Conservation (phyloP, 2,329 filamentous ascomycete species). For the Colletotrichum caudatum region DNA sequence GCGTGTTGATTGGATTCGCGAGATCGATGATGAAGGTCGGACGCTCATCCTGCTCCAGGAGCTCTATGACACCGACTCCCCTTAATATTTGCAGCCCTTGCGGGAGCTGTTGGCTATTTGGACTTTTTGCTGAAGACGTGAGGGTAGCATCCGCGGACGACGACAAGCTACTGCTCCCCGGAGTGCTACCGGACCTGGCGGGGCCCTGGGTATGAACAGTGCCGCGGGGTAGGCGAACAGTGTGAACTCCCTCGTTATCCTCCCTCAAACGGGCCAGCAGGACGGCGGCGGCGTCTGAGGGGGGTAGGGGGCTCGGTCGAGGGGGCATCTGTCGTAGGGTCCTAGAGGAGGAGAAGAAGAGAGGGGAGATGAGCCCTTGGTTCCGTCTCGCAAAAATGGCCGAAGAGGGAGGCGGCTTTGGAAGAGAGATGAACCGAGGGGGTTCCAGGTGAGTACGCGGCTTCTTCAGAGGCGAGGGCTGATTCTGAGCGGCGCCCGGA, state of each 20-base stretch:
- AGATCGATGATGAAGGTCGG: constrained; percentile 83
- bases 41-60: constrained; percentile 81
- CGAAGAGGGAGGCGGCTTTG: constrained; percentile 43
- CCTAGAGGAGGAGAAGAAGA: constrained; percentile 62
- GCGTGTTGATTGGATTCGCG: constrained; percentile 66
- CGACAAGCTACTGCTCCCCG: constrained; percentile 63
- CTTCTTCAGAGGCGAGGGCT: constrained; percentile 58
- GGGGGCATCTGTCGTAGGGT: constrained; percentile 51
- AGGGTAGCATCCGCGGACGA: constrained; percentile 58
- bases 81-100: constrained; percentile 69
- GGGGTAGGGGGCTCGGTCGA: constrained; percentile 54
- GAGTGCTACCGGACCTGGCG: constrained; percentile 62
- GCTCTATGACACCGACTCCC: constrained; percentile 75
- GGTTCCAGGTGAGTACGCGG: constrained; percentile 60
- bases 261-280: constrained; percentile 63
- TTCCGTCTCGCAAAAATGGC: constrained; percentile 45
- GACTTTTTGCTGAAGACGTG: constrained; percentile 51
- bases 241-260: constrained; percentile 62
- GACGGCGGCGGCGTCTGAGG: constrained; percentile 57
- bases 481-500: neutral
- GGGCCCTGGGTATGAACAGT: constrained; percentile 61
- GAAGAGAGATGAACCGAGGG: constrained; percentile 59
- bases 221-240: constrained; percentile 66
- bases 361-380: constrained; percentile 60
- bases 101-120: constrained; percentile 61